Percentiles rank a stretch among this genome's conserved stretches.
These are phyloP conservation scores for Cnidoscolus chayamansa DNA, from an alignment of 441 rosid genomes.

Conservation along the genomic window DNA sequence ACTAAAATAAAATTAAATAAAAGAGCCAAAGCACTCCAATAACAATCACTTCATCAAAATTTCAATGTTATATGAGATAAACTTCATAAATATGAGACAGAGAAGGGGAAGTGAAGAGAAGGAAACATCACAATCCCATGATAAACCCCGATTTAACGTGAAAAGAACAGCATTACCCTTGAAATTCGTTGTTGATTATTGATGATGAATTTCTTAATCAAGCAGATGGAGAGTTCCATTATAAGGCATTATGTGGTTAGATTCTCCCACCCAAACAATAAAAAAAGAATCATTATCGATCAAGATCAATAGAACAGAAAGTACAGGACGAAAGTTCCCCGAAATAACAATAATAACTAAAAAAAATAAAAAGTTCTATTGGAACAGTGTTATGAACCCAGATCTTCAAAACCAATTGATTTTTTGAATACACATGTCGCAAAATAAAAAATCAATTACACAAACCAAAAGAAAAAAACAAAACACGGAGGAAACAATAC, in stretches of 20 bases:
- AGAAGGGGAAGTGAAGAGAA: neutral
- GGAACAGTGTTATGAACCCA: neutral
- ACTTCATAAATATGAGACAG: neutral
- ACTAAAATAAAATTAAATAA: neutral
- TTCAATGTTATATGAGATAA: slow-evolving; percentile 1
- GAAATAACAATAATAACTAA: neutral
- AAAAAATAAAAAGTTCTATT: neutral
- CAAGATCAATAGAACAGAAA: slow-evolving; percentile 11
- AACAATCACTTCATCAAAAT: neutral
- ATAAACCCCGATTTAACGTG: neutral
- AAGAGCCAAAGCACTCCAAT: neutral
- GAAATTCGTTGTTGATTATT: neutral
- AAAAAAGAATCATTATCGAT: neutral
- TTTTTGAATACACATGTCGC: neutral
- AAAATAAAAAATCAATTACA: slow-evolving; percentile 7
- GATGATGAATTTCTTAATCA: neutral
- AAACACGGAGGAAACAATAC: neutral
- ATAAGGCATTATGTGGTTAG: slow-evolving; percentile 1
- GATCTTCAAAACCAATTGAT: neutral
- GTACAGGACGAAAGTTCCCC: neutral
- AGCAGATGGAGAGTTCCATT: neutral
- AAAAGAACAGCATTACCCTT: slow-evolving; percentile 7
- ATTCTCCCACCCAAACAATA: slow-evolving; percentile 4
- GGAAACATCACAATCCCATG: neutral
- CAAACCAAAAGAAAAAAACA: neutral